These are phyloP conservation scores for Rosa multiflora DNA, from an alignment of 306 rosid species.

Conservation along the genomic window DNA sequence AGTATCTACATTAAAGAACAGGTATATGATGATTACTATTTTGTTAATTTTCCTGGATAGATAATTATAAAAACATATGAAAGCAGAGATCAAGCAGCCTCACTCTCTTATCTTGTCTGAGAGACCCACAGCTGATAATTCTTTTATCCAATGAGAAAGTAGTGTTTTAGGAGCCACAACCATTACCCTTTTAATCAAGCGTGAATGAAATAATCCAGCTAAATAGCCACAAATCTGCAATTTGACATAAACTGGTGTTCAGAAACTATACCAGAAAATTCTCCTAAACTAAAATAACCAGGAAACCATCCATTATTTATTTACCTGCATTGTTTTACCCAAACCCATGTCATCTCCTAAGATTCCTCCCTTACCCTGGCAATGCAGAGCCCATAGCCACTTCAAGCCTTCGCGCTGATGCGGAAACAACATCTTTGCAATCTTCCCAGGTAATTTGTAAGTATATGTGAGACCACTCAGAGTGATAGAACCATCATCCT, in stretches of 20 bases:
- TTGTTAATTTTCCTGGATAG: not conserved
- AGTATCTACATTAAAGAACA: constrained; percentile 54
- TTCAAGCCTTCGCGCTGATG: constrained; percentile 84
- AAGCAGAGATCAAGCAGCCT: constrained; percentile 34
- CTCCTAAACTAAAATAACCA: constrained; percentile 2
- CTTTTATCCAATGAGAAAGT: constrained; percentile 88
- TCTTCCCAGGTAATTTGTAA: constrained; percentile 59
- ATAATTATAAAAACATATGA: not conserved
- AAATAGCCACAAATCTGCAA: constrained; percentile 84
- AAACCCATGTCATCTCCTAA: constrained; percentile 98
- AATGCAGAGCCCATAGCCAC: constrained; percentile 94
- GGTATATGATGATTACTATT: constrained; percentile 10
- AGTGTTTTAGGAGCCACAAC: constrained; percentile 87
- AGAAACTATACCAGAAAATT: not conserved
- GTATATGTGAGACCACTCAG: constrained; percentile 46
- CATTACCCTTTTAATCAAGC: constrained; percentile 68
- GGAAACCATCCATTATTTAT: constrained; percentile 14
- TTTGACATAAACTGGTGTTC: constrained; percentile 17
- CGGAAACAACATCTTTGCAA: constrained; percentile 68
- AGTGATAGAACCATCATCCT: constrained; percentile 49
- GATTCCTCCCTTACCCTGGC: constrained; percentile 85
- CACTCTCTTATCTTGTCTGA: constrained; percentile 76
- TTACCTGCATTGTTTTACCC: constrained; percentile 98
- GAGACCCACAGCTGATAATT: constrained; percentile 81
- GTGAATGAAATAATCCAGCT: constrained; percentile 77